Evolutionary conservation across 192 early-diverging fungal genomes (phyloP).

Genomic region (Coemansia sp.): DNA sequence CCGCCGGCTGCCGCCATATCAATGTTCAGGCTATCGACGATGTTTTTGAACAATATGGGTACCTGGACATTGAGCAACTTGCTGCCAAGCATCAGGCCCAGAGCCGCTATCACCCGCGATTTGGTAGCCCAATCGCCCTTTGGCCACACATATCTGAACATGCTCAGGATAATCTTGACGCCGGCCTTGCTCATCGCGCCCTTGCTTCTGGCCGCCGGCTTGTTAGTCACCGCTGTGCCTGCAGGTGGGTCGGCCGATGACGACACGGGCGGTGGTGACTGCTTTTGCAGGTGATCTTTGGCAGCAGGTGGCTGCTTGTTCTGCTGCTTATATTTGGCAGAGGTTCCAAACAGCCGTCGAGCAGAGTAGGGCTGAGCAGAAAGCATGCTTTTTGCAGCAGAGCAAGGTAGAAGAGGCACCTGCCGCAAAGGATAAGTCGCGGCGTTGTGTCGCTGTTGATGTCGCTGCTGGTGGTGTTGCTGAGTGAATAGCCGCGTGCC

Average conservation of each 20-base stretch:
- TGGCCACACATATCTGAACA: constrained; percentile 87
- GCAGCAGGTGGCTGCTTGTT: not conserved
- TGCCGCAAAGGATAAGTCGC: not conserved
- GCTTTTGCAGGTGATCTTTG: not conserved
- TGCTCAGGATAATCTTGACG: constrained; percentile 65
- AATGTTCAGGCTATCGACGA: constrained; percentile 82
- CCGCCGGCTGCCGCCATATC: constrained; percentile 58
- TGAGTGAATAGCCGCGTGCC: not conserved
- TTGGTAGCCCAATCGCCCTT: constrained; percentile 80
- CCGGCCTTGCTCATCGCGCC: constrained; percentile 49
- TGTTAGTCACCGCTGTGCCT: not conserved
- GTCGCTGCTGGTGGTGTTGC: not conserved
- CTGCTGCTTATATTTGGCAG: not conserved
- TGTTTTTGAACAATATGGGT: constrained; percentile 91
- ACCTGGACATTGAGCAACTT: constrained; percentile 91
- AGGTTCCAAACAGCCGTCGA: not conserved
- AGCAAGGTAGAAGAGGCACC: too few species aligned
- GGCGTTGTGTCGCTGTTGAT: not conserved
- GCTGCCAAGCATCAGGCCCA: constrained; percentile 78
- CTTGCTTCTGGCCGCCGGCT: not conserved
- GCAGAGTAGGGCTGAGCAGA: not conserved
- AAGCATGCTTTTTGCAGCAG: not conserved
- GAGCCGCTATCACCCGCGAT: constrained; percentile 78
- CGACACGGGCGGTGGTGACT: constrained; percentile 8
- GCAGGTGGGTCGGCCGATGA: not conserved